These are phyloP conservation scores for Phytophthora syringae DNA, from an alignment of 352 stramenopile genomes.

Conservation along the genomic window DNA sequence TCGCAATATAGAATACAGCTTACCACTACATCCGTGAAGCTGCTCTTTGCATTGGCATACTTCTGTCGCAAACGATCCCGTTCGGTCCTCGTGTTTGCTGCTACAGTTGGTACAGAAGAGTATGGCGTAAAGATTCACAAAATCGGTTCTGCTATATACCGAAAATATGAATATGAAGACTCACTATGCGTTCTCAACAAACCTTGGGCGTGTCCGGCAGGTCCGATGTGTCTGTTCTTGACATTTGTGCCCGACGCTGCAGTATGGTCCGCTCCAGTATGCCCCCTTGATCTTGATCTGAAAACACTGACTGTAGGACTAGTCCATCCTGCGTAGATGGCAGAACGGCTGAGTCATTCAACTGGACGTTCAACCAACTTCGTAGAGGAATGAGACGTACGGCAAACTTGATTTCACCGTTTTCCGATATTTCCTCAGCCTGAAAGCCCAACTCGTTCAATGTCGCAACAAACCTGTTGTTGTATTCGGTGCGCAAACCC, in stretches of 20 bases:
- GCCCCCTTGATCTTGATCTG: conserved; percentile 33
- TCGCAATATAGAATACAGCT: not conserved
- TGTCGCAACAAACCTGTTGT: conserved; percentile 71
- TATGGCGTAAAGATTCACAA: not conserved
- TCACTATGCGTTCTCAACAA: conserved; percentile 33
- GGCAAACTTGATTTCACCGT: conserved; percentile 83
- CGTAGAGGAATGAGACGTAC: conserved; percentile 34
- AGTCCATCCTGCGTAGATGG: conserved; percentile 58
- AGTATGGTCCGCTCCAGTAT: not conserved
- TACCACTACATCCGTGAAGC: conserved; percentile 75
- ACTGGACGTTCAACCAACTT: not conserved
- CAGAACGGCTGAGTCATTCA: not conserved
- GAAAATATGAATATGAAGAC: not conserved
- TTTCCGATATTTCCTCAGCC: conserved; percentile 76
- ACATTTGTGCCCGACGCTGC: conserved; percentile 7
- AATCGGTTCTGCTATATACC: not conserved
- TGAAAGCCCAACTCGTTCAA: conserved; percentile 85
- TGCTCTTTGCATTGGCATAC: conserved; percentile 82
- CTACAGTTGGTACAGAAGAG: not conserved
- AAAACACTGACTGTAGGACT: conserved; percentile 70
- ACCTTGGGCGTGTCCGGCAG: conserved; percentile 15
- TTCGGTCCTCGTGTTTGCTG: conserved; percentile 64
- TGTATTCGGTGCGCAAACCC: conserved; percentile 74
- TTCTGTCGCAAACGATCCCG: conserved; percentile 78
- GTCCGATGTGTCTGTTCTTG: conserved; percentile 9